Evolutionary conservation across 164 flowering plant species (phyloP).

Genomic region (Vitis riparia): DNA sequence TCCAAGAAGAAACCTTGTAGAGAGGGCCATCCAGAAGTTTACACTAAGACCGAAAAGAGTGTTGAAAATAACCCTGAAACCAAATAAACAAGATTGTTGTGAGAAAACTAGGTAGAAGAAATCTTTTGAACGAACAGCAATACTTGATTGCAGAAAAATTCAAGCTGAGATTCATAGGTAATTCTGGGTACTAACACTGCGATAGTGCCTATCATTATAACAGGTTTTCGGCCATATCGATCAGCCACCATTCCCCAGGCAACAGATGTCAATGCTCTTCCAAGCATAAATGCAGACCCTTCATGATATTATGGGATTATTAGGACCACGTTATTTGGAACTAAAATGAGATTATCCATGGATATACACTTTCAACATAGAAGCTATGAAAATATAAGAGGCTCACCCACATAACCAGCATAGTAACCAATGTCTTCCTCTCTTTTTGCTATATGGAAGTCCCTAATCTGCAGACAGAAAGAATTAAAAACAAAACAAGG

Average conservation of each 20-base stretch:
- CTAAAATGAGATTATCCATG: no score
- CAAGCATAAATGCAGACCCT: slow-evolving; percentile 71
- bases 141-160: no score
- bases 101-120: background rate
- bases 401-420: slow-evolving; percentile 73
- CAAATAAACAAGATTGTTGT: background rate
- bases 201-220: slow-evolving; percentile 45
- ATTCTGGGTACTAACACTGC: slow-evolving; percentile 44
- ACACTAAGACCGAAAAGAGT: slow-evolving; percentile 45
- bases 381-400: background rate
- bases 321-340: background rate
- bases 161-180: no score
- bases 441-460: slow-evolving; percentile 59
- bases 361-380: no score
- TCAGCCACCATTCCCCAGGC: slow-evolving; percentile 70
- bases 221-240: slow-evolving; percentile 70
- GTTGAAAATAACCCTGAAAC: slow-evolving; percentile 23
- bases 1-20: slow-evolving; percentile 68
- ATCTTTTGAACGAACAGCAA: no score
- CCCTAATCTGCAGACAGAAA: slow-evolving; percentile 44
- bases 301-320: background rate
- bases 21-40: slow-evolving; percentile 71
- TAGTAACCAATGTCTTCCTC: slow-evolving; percentile 74
- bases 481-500: background rate
- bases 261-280: slow-evolving; percentile 67